phyloP scores from a whole-genome alignment of 2,329 filamentous ascomycete genomes.

The Penicillium sp. region DNA sequence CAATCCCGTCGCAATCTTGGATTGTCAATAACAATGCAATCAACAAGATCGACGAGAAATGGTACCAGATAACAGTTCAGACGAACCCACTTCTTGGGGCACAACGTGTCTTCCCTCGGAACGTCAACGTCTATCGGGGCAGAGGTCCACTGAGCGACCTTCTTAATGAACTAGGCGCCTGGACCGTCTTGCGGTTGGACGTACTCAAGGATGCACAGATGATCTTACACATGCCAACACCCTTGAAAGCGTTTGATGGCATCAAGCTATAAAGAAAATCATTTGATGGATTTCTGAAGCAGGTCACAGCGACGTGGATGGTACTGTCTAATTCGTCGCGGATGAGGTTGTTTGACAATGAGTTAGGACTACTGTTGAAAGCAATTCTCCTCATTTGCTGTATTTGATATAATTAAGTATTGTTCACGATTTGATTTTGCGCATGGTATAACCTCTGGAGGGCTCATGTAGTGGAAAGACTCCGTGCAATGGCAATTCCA shows the following conservation, averaged over 20 bases:
- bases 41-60: constrained; percentile 22
- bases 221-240: constrained; percentile 20
- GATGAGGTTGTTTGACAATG: background rate
- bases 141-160: constrained; percentile 20
- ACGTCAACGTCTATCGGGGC: constrained; percentile 12
- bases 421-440: background rate
- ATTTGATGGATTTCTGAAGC: constrained; percentile 1
- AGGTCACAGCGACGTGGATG: background rate
- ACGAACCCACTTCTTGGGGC: constrained; percentile 18
- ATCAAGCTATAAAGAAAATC: constrained; percentile 14
- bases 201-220: constrained; percentile 23
- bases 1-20: constrained; percentile 15
- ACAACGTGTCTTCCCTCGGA: constrained; percentile 14
- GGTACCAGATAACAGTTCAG: constrained; percentile 19
- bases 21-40: constrained; percentile 20
- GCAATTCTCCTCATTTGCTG: background rate
- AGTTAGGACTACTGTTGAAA: background rate
- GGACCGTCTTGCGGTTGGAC: constrained; percentile 18
- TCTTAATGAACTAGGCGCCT: constrained; percentile 15
- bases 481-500: background rate
- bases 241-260: constrained; percentile 13
- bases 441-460: background rate
- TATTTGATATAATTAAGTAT: background rate
- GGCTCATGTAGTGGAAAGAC: background rate
- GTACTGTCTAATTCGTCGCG: background rate